Conservation (phyloP, 345 rosid species). For the Euphorbia peplus region DNA sequence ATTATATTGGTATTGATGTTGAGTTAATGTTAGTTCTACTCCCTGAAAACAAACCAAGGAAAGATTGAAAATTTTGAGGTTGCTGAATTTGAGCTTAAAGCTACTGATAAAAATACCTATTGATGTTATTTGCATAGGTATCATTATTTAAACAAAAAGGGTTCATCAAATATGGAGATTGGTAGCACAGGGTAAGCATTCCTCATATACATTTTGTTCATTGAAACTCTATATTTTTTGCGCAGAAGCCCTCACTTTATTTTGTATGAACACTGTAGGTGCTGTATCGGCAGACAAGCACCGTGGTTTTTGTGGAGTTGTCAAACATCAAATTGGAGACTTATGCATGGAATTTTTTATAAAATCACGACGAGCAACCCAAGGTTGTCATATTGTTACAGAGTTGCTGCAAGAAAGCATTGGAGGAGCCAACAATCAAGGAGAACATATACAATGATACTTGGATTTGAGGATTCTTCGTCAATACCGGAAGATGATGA, state of each 20-base stretch:
- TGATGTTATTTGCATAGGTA: neutral
- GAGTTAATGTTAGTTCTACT: too few relatives aligned
- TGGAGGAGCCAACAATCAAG: conserved; percentile 25
- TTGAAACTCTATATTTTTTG: too few relatives aligned
- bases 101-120: neutral
- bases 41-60: too few relatives aligned
- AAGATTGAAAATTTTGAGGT: too few relatives aligned
- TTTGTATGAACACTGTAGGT: conserved; percentile 20
- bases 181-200: conserved; percentile 33
- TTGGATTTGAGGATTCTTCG: conserved; percentile 49
- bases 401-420: conserved; percentile 28
- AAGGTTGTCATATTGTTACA: conserved; percentile 27
- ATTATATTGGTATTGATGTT: too few relatives aligned
- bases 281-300: conserved; percentile 41
- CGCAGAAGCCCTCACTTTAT: neutral
- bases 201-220: neutral
- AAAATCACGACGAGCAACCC: conserved; percentile 15
- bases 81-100: neutral
- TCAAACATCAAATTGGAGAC: conserved; percentile 26
- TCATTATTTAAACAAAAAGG: conserved; percentile 4
- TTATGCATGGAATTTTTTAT: conserved; percentile 19
- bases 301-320: conserved; percentile 39
- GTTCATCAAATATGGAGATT: conserved; percentile 37
- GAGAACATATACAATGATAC: conserved; percentile 39
- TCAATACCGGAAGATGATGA: conserved; percentile 36